Evolutionary conservation across 495 filamentous ascomycete genomes (phyloP).

Genomic region (Tuber borchii): DNA sequence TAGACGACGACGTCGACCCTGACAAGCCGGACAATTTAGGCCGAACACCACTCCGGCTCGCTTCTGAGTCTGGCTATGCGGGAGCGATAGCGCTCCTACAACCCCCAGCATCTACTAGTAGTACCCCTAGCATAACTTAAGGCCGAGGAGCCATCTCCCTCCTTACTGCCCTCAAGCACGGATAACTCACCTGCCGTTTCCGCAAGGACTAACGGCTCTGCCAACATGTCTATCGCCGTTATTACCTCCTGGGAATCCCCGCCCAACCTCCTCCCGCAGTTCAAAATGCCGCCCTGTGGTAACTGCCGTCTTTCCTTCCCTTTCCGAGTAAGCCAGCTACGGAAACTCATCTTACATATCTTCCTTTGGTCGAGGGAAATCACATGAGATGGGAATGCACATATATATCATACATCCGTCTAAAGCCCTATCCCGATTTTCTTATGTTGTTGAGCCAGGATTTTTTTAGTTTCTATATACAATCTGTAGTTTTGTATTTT

Average conservation of each 20-base stretch:
- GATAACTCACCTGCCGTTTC: not conserved
- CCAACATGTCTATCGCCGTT: not conserved
- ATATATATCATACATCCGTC: not conserved
- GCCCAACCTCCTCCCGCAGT: not conserved
- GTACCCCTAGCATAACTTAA: not conserved
- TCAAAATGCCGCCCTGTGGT: not conserved
- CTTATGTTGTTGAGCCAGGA: not conserved
- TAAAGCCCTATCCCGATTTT: too few species aligned
- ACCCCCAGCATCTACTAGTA: not conserved
- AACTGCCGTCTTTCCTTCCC: too few species aligned
- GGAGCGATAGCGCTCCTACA: not conserved
- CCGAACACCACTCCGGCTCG: too few species aligned
- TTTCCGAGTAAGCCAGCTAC: not conserved
- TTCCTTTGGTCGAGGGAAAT: not conserved
- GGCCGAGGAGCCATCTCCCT: not conserved
- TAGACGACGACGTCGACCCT: too few species aligned
- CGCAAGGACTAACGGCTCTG: not conserved
- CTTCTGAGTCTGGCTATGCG: too few species aligned
- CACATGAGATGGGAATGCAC: not conserved
- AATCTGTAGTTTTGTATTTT: not conserved
- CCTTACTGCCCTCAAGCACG: not conserved
- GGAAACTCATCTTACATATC: not conserved
- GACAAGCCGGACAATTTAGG: too few species aligned
- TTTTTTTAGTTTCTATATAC: not conserved
- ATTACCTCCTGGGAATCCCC: not conserved